Evolutionary conservation across 2,329 filamentous ascomycete species (phyloP), one percentile per base, ranked within the genome.

Genomic region (Colletotrichum agaves): DNA sequence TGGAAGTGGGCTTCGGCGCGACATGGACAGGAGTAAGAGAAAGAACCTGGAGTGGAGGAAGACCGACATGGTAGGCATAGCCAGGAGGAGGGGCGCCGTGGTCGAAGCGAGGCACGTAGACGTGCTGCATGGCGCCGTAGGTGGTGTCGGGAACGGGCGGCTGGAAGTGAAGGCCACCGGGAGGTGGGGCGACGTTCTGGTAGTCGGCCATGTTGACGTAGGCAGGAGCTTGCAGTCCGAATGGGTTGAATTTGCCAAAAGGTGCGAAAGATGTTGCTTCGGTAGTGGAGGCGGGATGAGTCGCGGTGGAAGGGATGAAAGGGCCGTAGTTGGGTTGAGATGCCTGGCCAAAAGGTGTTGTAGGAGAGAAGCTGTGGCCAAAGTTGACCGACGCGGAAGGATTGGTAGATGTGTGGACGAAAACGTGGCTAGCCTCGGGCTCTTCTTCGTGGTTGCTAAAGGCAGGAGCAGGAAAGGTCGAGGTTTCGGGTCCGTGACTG

Each of bases 91-190:
- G 70, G 44, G 74, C 57, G 31, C 74, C 74, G 47, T 73, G 75
- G 72, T 88, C 86, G 71, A 79, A 81, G 47, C 85, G 86, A 69
- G 88, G 87, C 59, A 85, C 77, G 71, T 88, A 89, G 19, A 82
- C 81, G 70, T 90, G 86, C 31, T 81, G 73, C 64, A 85, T 85
- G 2, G 85, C 83, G 3, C 87, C 88, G 73, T 83, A 81, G 47
- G 83, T 84, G 15, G 86, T 88, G 71, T 88, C 85, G 3, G 86
- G 85, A 15, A 87, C 85, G 31, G 85, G 87, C 1, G 87, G 88
- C 73, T 89, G 85, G 72, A 85, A 89, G 74, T 86, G 83, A 56
- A 85, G 74, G 61, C 83, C 84, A 53, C 73, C 73, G 33, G 78
- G 75, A 46, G 80, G 78, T 70, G 80, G 83, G n/a, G 72, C 74